Evolutionary conservation across 164 flowering plant species (phyloP), one percentile per base, ranked within the genome.

Genomic region (Akebia trifoliata): DNA sequence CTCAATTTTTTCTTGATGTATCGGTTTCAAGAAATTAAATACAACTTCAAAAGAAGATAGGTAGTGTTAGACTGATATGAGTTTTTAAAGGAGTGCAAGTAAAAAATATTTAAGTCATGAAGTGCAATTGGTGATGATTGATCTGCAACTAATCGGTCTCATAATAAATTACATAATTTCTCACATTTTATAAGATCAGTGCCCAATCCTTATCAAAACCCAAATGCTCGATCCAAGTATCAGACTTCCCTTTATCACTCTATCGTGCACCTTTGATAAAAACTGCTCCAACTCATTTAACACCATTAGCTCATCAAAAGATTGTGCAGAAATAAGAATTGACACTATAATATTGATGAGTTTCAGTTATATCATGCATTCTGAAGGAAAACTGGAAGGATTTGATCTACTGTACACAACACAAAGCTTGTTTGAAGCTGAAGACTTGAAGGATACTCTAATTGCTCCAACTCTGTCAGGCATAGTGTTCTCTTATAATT

Each of bases 401-500:
- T 74, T 57, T 85, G 68, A 45, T 70, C 79, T 4, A 82, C 68
- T 1, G 75, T 69, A 36, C 52, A 63, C 20, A 49, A 36, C 29
- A 53, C 31, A 25, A 85, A 85, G 11, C 59, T 54, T 17, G 45
- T 57, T 52, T 83, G 72, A 48, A 71, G 70, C 24, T 64, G 60
- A 28, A 74, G 65, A 60, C 57, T 56, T 2, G 30, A 43, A 43
- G 35, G 32, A 60, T 64, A 65, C 9, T 72, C 84, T 35, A 64
- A 64, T 38, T 74, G 73, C n/a, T 42, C 52, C 47, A 76, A 73
- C 24, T 85, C 78, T 2, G 29, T 11, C 21, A 35, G 38, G 22
- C 32, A 54, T 32, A 82, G 48, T 14, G 74, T 73, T 45, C 50
- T 59, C 63, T 61, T 78, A 68, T 68, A 80, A 66, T 69, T 76